Base-by-base conservation (phyloP, 192 early-diverging fungal species). In the Mortierella alpina region DNA sequence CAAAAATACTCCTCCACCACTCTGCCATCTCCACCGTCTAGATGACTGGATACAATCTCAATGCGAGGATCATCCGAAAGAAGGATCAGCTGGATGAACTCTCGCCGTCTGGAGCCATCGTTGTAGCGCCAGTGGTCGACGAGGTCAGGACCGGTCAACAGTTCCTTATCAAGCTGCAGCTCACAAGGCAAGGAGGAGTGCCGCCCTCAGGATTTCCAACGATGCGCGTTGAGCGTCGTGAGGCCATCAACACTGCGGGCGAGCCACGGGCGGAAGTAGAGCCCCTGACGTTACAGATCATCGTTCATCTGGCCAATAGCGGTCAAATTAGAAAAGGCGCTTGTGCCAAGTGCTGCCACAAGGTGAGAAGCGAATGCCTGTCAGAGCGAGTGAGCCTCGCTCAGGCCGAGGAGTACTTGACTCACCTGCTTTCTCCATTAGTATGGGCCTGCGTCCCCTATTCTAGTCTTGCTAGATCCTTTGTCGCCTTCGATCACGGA, bases 341-440 rank as follows among this genome's bases (percentile, higher is more conserved):
- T 11, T 80, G 77, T 51, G 77, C 77, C 4, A 80, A 80, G 18
- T 80, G 77, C 47, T 80, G 77, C 23, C 77, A 80, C 60, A 80
- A 80, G 76, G 76, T 79, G 23, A 18, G 31, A 3, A 3, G 1
- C 1, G 3, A 31, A 2, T 31, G 31, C 31, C 31, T 31, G 3
- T 31, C 31, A 31, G 31, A 31, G 3, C 31, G 31, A 31, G 31
- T 31, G 31, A 31, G 31, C 31, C 31, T 31, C 31, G 31, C 31
- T 2, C 31, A 31, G 31, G 31, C 31, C 1, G 31, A 31, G 31
- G 31, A 31, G 31, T 31, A 31, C 31, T 31, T 31, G 31, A 3
- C 31, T 31, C 1, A 31, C 31, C 31, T 31, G 31, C 31, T 31
- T 31, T 51, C 17, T 15, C 31, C 44, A 53, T 3, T 62, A 79